Base-by-base conservation (phyloP, 164 flowering plant species). In the Vitis labrusca region DNA sequence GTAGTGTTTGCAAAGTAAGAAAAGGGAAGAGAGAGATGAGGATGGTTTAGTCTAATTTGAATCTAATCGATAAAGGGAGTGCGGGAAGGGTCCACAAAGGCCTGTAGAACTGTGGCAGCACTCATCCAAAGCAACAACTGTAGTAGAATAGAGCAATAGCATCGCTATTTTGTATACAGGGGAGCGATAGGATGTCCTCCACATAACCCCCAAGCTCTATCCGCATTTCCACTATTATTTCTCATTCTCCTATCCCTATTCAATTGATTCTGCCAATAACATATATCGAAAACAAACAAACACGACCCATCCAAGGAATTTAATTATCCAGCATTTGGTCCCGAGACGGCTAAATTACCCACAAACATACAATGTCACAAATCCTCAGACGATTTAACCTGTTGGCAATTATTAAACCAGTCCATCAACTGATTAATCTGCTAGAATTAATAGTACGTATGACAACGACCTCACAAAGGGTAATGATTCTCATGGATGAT, bases 251-350 rank as follows among this genome's bases (percentile, higher is more conserved):
- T 1, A 37, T 37, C 44, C 27, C 44, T 23, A 3, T 27, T 50
- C 3, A 50, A 15, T 27, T 16, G 23, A 32, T 58, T 57, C 56
- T n/a, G 19, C 51, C 49, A 23, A 32, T 32, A 19, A 29, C 55
- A 48, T 14, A 50, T n/a, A 17, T n/a, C 16, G 27, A 47, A 66
- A 66, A 50, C 19, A 52, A 54, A 64, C 62, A 65, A 2, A 67
- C 44, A 11, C 66, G 69, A 27, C 74, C 78, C 70, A 62, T 67
- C 54, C 67, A 37, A 71, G 32, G 65, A 68, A 62, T 69, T 37
- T 50, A 66, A 61, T 68, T 61, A 51, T 67, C 74, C 75, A 76
- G 66, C 74, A 71, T 15, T 5, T 32, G 74, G 74, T n/a, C 74
- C 78, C 68, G 3, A 47, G 63, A 53, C 49, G 19, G 51, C 47